Percentiles rank a stretch among this genome's conserved stretches.
Conservation (phyloP, 495 filamentous ascomycete species). For the Rhypophila decipiens region DNA sequence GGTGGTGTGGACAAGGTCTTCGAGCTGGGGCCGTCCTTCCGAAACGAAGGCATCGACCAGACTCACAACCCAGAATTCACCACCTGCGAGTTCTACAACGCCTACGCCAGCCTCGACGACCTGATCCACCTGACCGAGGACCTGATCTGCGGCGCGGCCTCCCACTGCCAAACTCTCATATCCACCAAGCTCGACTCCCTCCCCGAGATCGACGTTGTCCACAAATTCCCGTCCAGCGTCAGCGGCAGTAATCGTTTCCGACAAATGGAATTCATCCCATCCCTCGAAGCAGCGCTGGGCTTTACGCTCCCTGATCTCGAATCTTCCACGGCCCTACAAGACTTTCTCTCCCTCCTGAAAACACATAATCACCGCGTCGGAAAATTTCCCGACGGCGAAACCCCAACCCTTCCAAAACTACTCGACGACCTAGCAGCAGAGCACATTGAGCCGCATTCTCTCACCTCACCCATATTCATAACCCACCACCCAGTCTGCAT, state of each 20-base stretch:
- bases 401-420: constrained; percentile 66
- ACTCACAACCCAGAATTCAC: constrained; percentile 99
- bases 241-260: too few relatives aligned
- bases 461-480: constrained; percentile 73
- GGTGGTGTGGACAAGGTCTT: constrained; percentile 90
- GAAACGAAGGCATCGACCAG: constrained; percentile 92
- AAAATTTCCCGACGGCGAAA: constrained; percentile 21
- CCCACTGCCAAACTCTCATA: constrained; percentile 45
- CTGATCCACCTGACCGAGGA: constrained; percentile 69
- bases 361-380: constrained; percentile 39
- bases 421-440: constrained; percentile 72
- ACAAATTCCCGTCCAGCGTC: constrained; percentile 21
- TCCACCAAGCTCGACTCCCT: constrained; percentile 41
- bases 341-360: constrained; percentile 53
- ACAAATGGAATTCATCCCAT: constrained; percentile 73
- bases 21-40: constrained; percentile 85
- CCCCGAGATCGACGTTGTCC: constrained; percentile 33
- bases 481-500: constrained; percentile 86
- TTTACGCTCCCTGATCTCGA: constrained; percentile 64
- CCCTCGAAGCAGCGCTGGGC: constrained; percentile 60
- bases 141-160: constrained; percentile 54
- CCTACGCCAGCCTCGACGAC: constrained; percentile 71
- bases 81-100: constrained; percentile 92
- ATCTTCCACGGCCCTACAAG: constrained; percentile 42
- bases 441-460: constrained; percentile 67